Base-by-base conservation (phyloP, 352 stramenopile genomes). In the Globisporangium barbulae region DNA sequence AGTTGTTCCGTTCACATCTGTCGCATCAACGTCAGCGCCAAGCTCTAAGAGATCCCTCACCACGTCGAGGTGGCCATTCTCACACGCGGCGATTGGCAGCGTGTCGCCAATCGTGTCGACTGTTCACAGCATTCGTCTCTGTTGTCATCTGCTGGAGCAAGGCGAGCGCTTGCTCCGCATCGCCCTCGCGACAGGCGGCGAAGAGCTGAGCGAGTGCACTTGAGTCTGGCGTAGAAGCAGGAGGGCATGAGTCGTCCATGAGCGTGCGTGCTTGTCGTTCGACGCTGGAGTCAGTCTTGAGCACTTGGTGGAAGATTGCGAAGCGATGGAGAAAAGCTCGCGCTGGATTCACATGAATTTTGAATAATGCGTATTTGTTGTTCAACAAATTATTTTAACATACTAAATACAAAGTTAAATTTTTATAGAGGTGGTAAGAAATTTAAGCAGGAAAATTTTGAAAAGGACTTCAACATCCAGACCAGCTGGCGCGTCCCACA, bases 381-480 rank as follows among this genome's bases (percentile, higher is more conserved):
- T 7, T 1, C 6, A 37, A 9, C 31, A 37, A 7, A 37, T 37
- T 7, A 3, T 2, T 6, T 37, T 9, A 28, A 2, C 6, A 0
- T 7, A 37, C 2, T 37, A 37, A 7, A 37, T 7, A 10, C 31
- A 37, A 37, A 9, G 6, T 9, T 7, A 37, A 2, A 37, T 7
- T 3, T 10, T 37, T 10, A 37, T 10, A 33, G 13, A 47, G 12
- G 5, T 21, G 13, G 33, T 31, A 52, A 13, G 2, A 21, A 53
- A 21, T 33, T 30, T 19, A 10, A 10, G n/a, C 8, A 39, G 33
- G 33, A 3, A 39, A 41, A 41, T 9, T 9, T 17, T 5, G 3
- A 41, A 7, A 9, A 41, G 17, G 35, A 41, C 48, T 54, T 54
- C 48, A 54, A 35, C 47, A 53, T 53, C 47, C 47, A 53, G 47